These are phyloP conservation scores for Blastocystis sp. DNA, from an alignment of 352 stramenopile species.

Conservation along the genomic window DNA sequence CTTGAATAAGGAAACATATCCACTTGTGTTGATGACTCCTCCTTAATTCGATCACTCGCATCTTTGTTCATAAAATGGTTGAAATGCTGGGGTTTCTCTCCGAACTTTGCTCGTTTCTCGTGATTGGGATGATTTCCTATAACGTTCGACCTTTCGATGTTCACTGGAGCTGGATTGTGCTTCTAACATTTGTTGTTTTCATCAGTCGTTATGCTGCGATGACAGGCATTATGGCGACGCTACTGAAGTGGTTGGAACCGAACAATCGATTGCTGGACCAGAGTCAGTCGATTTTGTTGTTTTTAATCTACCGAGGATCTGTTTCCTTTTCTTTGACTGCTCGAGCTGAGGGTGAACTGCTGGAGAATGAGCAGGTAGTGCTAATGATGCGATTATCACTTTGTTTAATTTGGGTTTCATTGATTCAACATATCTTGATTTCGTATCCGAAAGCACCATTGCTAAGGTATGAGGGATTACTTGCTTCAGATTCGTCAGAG, in stretches of 20 bases:
- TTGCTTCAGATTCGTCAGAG: neutral
- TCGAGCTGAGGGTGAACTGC: neutral
- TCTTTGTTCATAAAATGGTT: neutral
- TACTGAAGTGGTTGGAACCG: neutral
- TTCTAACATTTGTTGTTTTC: neutral
- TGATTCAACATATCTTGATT: neutral
- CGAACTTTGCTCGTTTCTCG: constrained; percentile 19
- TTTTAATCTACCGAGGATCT: neutral
- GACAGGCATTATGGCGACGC: neutral
- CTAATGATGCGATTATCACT: constrained; percentile 18
- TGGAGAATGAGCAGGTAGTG: constrained; percentile 12
- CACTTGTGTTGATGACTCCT: neutral
- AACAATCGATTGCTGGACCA: neutral
- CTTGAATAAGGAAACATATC: neutral
- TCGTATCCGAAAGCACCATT: neutral
- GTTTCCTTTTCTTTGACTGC: constrained; percentile 19
- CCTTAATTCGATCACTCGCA: neutral
- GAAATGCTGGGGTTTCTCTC: neutral
- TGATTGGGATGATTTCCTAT: constrained; percentile 23
- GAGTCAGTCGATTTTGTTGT: neutral
- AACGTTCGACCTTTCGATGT: neutral
- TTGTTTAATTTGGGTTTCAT: constrained; percentile 33
- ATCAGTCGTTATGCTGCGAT: neutral
- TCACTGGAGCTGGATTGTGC: neutral
- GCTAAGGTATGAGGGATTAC: neutral